phyloP scores from a whole-genome alignment of 1,284 basidiomycete species.

The Apiotrichum siamense region DNA sequence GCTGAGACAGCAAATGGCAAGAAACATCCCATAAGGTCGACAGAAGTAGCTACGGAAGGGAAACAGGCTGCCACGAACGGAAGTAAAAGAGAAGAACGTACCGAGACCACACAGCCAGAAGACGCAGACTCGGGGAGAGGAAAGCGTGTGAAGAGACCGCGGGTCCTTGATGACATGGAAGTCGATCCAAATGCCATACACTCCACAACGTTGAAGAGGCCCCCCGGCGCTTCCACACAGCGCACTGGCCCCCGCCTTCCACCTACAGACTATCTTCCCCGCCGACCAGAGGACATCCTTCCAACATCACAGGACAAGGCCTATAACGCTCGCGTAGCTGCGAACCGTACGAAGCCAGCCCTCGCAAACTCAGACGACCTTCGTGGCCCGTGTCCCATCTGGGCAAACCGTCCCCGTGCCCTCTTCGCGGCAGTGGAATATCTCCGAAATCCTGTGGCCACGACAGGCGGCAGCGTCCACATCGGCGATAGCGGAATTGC shows the following conservation, averaged over 20 bases:
- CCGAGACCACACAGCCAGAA: too few relatives aligned
- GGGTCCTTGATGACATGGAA: constrained; percentile 23
- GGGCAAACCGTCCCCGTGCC: constrained; percentile 33
- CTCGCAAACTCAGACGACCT: constrained; percentile 6
- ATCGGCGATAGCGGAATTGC: constrained; percentile 37
- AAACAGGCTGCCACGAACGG: too few relatives aligned
- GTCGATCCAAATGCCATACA: constrained; percentile 22
- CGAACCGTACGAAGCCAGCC: constrained; percentile 21
- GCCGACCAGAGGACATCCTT: constrained; percentile 8
- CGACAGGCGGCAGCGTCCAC: constrained; percentile 34
- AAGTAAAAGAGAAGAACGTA: too few relatives aligned
- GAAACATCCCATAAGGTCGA: too few relatives aligned
- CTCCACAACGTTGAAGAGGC: constrained; percentile 20
- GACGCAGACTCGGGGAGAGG: constrained; percentile 12
- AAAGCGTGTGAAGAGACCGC: constrained; percentile 32
- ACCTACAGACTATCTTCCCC: background rate
- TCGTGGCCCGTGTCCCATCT: constrained; percentile 32
- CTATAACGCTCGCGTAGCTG: constrained; percentile 22
- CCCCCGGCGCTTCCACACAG: background rate
- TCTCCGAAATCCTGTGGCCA: constrained; percentile 28
- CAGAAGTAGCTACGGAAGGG: too few relatives aligned
- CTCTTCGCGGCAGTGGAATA: constrained; percentile 31
- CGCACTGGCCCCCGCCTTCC: background rate
- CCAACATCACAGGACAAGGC: constrained; percentile 19
- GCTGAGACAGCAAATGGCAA: too few relatives aligned